phyloP scores from a whole-genome alignment of 2,329 filamentous ascomycete species.

The Cadophora gregata region DNA sequence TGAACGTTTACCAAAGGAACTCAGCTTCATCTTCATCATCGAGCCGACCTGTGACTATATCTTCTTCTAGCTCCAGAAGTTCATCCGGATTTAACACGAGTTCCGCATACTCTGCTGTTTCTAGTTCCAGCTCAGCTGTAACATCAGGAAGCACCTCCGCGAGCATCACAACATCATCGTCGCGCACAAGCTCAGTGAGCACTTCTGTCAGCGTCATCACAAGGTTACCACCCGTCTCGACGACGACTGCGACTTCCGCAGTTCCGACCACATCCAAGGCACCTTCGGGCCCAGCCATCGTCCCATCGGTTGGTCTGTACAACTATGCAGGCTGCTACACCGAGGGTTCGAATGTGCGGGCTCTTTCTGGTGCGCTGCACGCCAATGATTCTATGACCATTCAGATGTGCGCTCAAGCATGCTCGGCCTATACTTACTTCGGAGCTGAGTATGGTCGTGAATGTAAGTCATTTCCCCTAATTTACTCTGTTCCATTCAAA shows the following conservation, averaged over 20 bases:
- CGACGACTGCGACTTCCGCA: not conserved
- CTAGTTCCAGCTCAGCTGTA: slow-evolving; percentile 10
- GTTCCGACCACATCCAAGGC: slow-evolving; percentile 26
- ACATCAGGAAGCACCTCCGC: slow-evolving; percentile 1
- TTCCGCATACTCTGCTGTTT: not conserved
- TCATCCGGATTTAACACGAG: no score
- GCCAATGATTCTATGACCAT: slow-evolving; percentile 41
- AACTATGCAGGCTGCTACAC: slow-evolving; percentile 43
- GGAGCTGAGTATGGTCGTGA: slow-evolving; percentile 34
- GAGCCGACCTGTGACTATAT: slow-evolving; percentile 14
- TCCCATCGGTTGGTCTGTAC: slow-evolving; percentile 31
- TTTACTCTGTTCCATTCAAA: not conserved
- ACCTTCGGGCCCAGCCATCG: slow-evolving; percentile 29
- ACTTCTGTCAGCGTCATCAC: slow-evolving; percentile 1
- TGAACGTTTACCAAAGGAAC: slow-evolving; percentile 40
- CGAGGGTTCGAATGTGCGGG: slow-evolving; percentile 37
- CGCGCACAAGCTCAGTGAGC: slow-evolving; percentile 25
- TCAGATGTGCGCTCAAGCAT: slow-evolving; percentile 38
- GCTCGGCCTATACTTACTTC: slow-evolving; percentile 32
- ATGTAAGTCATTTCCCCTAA: slow-evolving; percentile 34
- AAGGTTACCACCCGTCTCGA: not conserved
- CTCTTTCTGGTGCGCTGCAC: slow-evolving; percentile 33
- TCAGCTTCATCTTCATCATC: slow-evolving; percentile 22
- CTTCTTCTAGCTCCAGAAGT: slow-evolving; percentile 13
- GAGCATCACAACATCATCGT: slow-evolving; percentile 1